These are phyloP conservation scores for Astrocystis sublimbata DNA, from an alignment of 495 filamentous ascomycete genomes.

Conservation along the genomic window DNA sequence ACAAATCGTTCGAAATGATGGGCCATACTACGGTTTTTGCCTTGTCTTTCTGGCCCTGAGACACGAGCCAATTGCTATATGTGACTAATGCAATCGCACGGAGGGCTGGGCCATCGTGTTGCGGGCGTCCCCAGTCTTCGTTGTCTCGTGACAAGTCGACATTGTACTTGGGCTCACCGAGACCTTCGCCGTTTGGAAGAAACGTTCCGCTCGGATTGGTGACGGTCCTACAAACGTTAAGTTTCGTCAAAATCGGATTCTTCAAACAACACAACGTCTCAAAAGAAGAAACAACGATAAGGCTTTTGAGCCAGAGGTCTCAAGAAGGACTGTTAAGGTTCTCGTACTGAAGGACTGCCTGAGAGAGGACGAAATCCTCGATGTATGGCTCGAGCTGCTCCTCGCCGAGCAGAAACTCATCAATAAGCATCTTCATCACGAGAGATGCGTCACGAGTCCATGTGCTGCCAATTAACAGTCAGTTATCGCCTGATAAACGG, in stretches of 20 bases:
- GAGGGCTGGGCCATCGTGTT: slow-evolving; percentile 61
- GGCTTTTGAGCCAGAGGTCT: slow-evolving; percentile 33
- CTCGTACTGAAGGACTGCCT: slow-evolving; percentile 52
- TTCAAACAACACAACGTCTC: too few species aligned
- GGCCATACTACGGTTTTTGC: slow-evolving; percentile 50
- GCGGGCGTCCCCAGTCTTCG: slow-evolving; percentile 63
- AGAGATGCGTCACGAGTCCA: slow-evolving; percentile 63
- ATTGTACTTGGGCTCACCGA: slow-evolving; percentile 64
- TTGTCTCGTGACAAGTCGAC: slow-evolving; percentile 55
- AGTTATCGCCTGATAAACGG: too few species aligned
- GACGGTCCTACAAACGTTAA: slow-evolving; percentile 15
- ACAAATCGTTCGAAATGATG: slow-evolving; percentile 57
- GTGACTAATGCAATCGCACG: slow-evolving; percentile 49
- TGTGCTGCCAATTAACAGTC: too few species aligned
- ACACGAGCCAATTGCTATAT: slow-evolving; percentile 39
- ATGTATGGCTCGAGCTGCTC: slow-evolving; percentile 39
- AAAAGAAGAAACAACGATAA: not conserved
- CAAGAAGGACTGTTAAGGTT: slow-evolving; percentile 57
- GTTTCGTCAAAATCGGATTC: too few species aligned
- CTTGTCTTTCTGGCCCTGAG: slow-evolving; percentile 29
- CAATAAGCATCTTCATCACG: slow-evolving; percentile 56
- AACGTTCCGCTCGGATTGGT: slow-evolving; percentile 47
- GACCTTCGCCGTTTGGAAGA: slow-evolving; percentile 44
- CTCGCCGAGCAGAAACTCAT: slow-evolving; percentile 44
- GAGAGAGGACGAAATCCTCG: slow-evolving; percentile 55